Percentiles rank a stretch among this genome's conserved stretches.
Conservation (phyloP, 164 flowering plant species). For the Buxus sempervirens region DNA sequence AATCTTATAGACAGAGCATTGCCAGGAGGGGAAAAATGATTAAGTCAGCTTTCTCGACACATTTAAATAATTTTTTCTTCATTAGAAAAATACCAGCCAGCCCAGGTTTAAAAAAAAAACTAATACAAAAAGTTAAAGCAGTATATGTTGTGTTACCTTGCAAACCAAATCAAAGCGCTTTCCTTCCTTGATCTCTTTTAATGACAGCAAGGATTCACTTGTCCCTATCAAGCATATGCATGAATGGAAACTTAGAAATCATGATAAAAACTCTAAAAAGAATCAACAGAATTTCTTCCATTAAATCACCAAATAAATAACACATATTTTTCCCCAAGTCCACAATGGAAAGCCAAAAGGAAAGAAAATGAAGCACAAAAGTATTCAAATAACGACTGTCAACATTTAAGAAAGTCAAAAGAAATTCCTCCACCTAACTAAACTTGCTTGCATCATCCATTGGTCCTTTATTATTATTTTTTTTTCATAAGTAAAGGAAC, state of each 20-base stretch:
- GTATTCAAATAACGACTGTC: neutral
- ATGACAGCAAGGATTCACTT: conserved; percentile 17
- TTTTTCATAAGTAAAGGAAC: no score
- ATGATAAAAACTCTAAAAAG: neutral
- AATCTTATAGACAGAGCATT: conserved; percentile 35
- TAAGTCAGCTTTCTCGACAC: neutral
- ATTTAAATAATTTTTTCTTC: neutral
- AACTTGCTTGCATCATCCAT: no score
- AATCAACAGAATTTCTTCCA: neutral
- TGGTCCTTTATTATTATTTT: no score
- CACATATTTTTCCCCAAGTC: neutral
- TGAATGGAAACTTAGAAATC: conserved; percentile 11
- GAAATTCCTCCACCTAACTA: no score
- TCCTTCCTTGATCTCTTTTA: conserved; percentile 51
- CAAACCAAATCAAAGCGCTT: conserved; percentile 43
- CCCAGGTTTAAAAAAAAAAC: neutral
- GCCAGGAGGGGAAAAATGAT: neutral
- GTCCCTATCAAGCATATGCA: conserved; percentile 30
- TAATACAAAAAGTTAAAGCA: neutral
- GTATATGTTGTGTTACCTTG: conserved; percentile 46
- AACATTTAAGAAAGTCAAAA: neutral
- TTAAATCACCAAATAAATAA: neutral
- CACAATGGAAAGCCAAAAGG: neutral
- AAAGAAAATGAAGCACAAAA: neutral
- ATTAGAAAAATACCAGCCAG: neutral